Evolutionary conservation across 2,329 filamentous ascomycete genomes (phyloP), one percentile per base, ranked within the genome.

Genomic region (Talaromyces pinophilus): DNA sequence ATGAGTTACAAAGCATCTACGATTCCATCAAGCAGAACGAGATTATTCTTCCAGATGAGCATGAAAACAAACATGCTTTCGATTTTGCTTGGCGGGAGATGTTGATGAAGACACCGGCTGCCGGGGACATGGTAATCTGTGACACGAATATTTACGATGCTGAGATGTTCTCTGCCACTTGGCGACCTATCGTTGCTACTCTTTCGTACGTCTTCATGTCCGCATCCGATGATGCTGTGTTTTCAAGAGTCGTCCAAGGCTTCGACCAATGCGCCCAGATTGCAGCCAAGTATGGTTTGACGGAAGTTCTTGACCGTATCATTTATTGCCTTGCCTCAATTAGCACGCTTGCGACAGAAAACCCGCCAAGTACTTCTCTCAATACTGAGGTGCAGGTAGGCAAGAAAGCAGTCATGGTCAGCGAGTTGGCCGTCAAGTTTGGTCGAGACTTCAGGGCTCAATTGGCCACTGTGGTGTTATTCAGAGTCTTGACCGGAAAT

Each of bases 171-270:
- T 89, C 91, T 66, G 91, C 93, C 25, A 97, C 93, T 0, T 99
- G 96, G 95, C 93, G 88, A 75, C 94, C 96, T 0, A 93, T 99
- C 60, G 86, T 99, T 44, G 93, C 95, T 3, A 98, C 96, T 0
- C 82, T 99, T 64, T 96, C 95, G 13, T 99, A 98, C 75, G 95
- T 99, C 3, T 99, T 99, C 82, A 96, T 98, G 90, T 98, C 94
- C 42, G 96, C 96, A 17, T 96, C 93, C 0, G 96, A 99, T 74
- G 95, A 99, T 76, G 88, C 94, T 0, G 95, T 99, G 2, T 99
- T 97, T 76, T 92, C 92, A 42, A 88, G 95, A 67, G 91, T 99
- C 19, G 92, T 98, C 33, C 92, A 92, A 59, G 95, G 95, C 1
- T 99, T 99, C 74, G 92, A 97, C 72, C 94, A 99, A 77, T 98